Conservation (phyloP, 78 protist genomes). For the Pigoraptor vietnamica region DNA sequence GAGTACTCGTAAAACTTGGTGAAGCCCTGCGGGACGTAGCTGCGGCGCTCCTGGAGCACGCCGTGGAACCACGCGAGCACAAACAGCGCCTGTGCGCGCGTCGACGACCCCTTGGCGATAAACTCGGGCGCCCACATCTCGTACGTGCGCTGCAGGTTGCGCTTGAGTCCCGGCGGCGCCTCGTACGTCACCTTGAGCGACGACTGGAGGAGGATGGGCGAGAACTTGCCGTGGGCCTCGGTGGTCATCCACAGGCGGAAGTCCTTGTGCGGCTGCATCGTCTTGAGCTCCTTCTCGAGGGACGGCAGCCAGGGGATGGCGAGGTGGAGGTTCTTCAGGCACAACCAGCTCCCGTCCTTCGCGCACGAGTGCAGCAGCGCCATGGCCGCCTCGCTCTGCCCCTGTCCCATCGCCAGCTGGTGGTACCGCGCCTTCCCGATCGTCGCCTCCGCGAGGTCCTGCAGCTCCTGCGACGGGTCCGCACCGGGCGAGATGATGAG, state of each 20-base stretch:
- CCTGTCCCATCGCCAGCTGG: slow-evolving; percentile 79
- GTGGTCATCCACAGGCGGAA: slow-evolving; percentile 85
- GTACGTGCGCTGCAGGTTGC: slow-evolving; percentile 61
- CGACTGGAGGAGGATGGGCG: slow-evolving; percentile 39
- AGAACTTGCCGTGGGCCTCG: slow-evolving; percentile 64
- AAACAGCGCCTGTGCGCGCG: slow-evolving; percentile 38
- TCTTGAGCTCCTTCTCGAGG: slow-evolving; percentile 55
- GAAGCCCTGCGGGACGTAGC: slow-evolving; percentile 85
- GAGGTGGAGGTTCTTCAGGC: slow-evolving; percentile 83
- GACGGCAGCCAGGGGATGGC: slow-evolving; percentile 66
- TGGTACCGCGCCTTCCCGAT: slow-evolving; percentile 15
- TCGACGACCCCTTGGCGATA: background rate
- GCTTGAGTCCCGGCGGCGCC: slow-evolving; percentile 83
- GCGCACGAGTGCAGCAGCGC: slow-evolving; percentile 28
- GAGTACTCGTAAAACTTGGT: slow-evolving; percentile 77
- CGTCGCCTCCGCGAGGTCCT: slow-evolving; percentile 28
- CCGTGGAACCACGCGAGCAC: slow-evolving; percentile 78
- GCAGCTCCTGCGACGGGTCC: slow-evolving; percentile 68
- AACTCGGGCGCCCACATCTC: slow-evolving; percentile 28
- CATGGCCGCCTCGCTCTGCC: slow-evolving; percentile 60
- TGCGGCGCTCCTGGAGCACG: slow-evolving; percentile 77
- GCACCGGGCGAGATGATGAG: slow-evolving; percentile 67
- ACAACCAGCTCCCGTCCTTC: slow-evolving; percentile 59
- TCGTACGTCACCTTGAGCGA: slow-evolving; percentile 71
- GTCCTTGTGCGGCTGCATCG: slow-evolving; percentile 20